A percentile compares a stretch with the other conserved stretches of the same genome.
phyloP scores from a whole-genome alignment of 1,284 basidiomycete genomes.

The Lentinula novae-zelandiae region DNA sequence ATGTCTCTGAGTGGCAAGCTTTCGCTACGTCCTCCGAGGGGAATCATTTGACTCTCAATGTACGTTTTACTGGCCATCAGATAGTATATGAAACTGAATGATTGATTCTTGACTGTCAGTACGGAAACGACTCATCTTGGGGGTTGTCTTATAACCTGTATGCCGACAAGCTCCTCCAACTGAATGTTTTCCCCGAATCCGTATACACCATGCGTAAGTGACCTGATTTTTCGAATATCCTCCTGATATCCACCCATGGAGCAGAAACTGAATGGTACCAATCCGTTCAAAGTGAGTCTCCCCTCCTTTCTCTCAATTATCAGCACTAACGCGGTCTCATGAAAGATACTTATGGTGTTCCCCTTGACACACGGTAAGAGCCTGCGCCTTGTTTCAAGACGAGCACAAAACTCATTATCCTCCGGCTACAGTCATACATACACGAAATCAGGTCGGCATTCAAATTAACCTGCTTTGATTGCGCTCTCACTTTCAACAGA shows the following conservation, averaged over 20 bases:
- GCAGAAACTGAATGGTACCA: conserved; percentile 64
- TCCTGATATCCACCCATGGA: background rate
- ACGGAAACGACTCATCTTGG: conserved; percentile 48
- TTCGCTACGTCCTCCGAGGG: conserved; percentile 46
- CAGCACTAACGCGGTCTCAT: conserved; percentile 24
- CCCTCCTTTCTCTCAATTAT: background rate
- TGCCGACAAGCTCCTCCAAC: conserved; percentile 57
- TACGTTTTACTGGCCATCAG: conserved; percentile 23
- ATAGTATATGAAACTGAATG: background rate
- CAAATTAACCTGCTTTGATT: background rate
- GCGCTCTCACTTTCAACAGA: conserved; percentile 30
- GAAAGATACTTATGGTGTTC: conserved; percentile 50
- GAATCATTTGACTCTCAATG: conserved; percentile 48
- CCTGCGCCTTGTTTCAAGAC: conserved; percentile 1
- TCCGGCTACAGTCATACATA: conserved; percentile 47
- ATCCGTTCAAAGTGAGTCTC: conserved; percentile 40
- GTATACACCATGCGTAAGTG: conserved; percentile 60
- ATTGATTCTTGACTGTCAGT: conserved; percentile 25
- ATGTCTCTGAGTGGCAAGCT: conserved; percentile 52
- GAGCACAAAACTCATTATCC: background rate
- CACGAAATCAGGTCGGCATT: conserved; percentile 51
- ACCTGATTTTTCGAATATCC: background rate
- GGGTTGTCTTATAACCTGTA: conserved; percentile 64
- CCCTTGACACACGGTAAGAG: conserved; percentile 55
- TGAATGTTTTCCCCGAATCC: conserved; percentile 58